Percentiles rank a stretch among this genome's conserved stretches.
Evolutionary conservation across 306 rosid species (phyloP).

Genomic region (Pueraria montana): DNA sequence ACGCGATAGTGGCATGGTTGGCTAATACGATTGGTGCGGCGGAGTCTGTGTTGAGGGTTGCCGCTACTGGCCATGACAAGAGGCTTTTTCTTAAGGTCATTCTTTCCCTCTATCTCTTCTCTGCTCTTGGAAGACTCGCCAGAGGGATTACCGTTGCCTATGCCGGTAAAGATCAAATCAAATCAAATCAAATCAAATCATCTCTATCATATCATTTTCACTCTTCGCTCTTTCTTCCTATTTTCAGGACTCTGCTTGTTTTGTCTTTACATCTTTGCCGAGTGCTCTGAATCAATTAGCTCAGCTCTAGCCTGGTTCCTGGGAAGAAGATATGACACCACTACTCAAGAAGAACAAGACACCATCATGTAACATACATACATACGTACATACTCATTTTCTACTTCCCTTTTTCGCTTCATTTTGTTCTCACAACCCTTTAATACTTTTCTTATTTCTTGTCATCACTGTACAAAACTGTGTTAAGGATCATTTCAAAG

Average conservation of each 20-base stretch:
- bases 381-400: no score
- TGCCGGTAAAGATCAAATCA: no score
- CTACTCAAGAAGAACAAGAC: conserved; percentile 55
- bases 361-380: neutral
- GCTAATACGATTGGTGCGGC: conserved; percentile 94
- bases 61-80: conserved; percentile 96
- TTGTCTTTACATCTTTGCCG: conserved; percentile 79
- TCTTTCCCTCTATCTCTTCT: conserved; percentile 69
- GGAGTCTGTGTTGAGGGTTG: conserved; percentile 94
- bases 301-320: conserved; percentile 58
- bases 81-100: conserved; percentile 90
- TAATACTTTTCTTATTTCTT: no score
- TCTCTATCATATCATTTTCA: no score
- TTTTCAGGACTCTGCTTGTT: conserved; percentile 83
- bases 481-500: no score
- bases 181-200: no score
- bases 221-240: no score
- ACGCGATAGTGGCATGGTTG: conserved; percentile 74
- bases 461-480: no score
- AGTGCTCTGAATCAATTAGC: conserved; percentile 64
- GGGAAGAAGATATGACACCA: conserved; percentile 65
- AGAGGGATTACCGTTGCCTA: conserved; percentile 83
- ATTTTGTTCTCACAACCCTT: no score
- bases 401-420: no score
- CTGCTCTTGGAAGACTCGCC: conserved; percentile 85